These are phyloP conservation scores for Aphanomyces astaci DNA, from an alignment of 352 stramenopile species.

Conservation along the genomic window DNA sequence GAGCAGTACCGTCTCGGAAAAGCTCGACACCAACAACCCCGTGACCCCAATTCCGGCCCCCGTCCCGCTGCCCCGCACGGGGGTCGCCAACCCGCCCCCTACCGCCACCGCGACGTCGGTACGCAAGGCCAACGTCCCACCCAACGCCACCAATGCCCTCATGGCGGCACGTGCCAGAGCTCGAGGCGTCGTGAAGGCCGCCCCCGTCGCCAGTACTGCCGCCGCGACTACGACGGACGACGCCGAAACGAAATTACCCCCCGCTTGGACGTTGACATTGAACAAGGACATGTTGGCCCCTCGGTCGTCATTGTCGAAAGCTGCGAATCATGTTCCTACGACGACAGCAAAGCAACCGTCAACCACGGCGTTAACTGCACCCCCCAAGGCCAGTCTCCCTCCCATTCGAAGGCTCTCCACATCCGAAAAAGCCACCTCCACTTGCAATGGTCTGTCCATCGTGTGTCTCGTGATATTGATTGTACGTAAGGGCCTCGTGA, in stretches of 20 bases:
- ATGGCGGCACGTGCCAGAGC: conserved; percentile 20
- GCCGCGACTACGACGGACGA: neutral
- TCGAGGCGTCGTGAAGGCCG: conserved; percentile 3
- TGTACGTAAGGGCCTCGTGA: no score
- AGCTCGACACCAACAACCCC: neutral
- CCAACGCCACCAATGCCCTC: conserved; percentile 17
- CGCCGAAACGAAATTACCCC: conserved; percentile 4
- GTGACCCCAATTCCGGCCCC: neutral
- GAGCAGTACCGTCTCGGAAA: neutral
- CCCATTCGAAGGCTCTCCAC: neutral
- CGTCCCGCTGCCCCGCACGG: neutral
- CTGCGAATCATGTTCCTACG: neutral
- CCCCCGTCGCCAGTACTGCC: neutral
- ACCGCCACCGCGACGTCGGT: neutral
- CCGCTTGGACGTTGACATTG: conserved; percentile 17
- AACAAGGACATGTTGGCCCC: conserved; percentile 17
- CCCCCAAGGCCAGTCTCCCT: neutral
- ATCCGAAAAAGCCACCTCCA: neutral
- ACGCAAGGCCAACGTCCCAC: conserved; percentile 1
- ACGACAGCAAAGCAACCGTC: neutral
- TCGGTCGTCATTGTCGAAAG: neutral
- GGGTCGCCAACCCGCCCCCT: neutral
- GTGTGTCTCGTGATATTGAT: no score
- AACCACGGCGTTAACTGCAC: neutral
- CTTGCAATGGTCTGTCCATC: neutral